A percentile compares a stretch with the other conserved stretches of the same genome.
Conservation (phyloP, 495 filamentous ascomycete genomes). For the Penicillium paxilli region DNA sequence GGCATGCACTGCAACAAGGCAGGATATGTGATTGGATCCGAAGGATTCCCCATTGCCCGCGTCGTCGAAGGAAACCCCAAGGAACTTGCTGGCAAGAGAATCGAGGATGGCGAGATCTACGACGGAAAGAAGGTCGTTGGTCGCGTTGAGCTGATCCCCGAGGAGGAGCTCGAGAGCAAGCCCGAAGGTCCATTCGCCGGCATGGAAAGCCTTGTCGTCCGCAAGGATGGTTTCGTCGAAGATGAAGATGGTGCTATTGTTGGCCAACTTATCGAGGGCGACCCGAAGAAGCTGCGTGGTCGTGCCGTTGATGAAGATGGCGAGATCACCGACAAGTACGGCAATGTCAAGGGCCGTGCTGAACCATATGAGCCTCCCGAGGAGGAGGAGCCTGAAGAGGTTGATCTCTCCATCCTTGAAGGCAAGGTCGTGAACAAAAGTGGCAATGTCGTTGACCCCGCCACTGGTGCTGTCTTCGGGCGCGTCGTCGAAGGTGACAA, state of each 20-base stretch:
- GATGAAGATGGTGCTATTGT: constrained; percentile 68
- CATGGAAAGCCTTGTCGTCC: constrained; percentile 68
- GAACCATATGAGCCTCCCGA: constrained; percentile 66
- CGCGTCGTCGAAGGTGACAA: constrained; percentile 74
- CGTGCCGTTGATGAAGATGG: constrained; percentile 79
- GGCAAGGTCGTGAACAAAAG: constrained; percentile 85
- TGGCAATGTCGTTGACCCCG: constrained; percentile 75
- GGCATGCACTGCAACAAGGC: constrained; percentile 74
- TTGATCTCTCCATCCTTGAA: constrained; percentile 68
- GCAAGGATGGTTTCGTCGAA: constrained; percentile 67
- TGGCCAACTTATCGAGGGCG: constrained; percentile 74
- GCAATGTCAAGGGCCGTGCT: constrained; percentile 75
- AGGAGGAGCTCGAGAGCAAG: constrained; percentile 68
- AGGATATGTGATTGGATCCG: constrained; percentile 70
- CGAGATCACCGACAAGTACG: constrained; percentile 77
- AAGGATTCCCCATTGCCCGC: constrained; percentile 70
- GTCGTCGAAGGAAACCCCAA: constrained; percentile 67
- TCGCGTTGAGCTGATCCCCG: constrained; percentile 70
- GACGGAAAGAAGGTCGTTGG: constrained; percentile 72
- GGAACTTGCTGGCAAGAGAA: constrained; percentile 66
- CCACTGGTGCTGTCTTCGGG: constrained; percentile 69
- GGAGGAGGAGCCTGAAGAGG: constrained; percentile 43
- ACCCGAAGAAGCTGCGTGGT: constrained; percentile 71
- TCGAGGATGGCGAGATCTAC: constrained; percentile 74
- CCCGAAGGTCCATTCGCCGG: constrained; percentile 74